These are phyloP conservation scores for Fusarium sp. DNA, from an alignment of 2,329 filamentous ascomycete species.

Conservation along the genomic window DNA sequence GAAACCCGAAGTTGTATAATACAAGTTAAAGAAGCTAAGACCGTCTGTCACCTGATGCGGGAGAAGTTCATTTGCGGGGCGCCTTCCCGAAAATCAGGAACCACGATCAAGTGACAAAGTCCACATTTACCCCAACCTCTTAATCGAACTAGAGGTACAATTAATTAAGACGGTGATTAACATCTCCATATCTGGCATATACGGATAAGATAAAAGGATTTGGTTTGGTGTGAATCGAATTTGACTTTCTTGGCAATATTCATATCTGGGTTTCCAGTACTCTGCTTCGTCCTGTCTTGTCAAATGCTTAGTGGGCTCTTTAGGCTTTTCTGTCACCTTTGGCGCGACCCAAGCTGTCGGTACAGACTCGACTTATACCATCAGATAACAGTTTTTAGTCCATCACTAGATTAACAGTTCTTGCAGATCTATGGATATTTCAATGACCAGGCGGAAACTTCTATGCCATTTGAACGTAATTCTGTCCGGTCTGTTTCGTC, in stretches of 20 bases:
- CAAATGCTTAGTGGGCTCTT: neutral
- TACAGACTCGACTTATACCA: neutral
- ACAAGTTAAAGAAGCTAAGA: slow-evolving; percentile 1
- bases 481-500: neutral
- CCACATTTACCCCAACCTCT: neutral
- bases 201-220: too few relatives aligned
- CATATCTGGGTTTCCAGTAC: neutral
- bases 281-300: neutral
- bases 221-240: too few relatives aligned
- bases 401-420: neutral
- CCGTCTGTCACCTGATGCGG: slow-evolving; percentile 31
- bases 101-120: neutral
- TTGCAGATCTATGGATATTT: too few relatives aligned
- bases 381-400: neutral
- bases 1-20: slow-evolving; percentile 6
- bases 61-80: slow-evolving; percentile 31
- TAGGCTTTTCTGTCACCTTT: neutral
- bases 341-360: slow-evolving; percentile 9
- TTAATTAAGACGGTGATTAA: neutral
- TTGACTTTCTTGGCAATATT: neutral
- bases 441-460: too few relatives aligned
- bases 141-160: neutral
- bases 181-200: neutral
- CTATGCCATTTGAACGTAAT: neutral
- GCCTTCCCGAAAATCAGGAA: slow-evolving; percentile 13